Conservation (phyloP, 176 grass and related monocot species). For the Paspalum notatum region DNA sequence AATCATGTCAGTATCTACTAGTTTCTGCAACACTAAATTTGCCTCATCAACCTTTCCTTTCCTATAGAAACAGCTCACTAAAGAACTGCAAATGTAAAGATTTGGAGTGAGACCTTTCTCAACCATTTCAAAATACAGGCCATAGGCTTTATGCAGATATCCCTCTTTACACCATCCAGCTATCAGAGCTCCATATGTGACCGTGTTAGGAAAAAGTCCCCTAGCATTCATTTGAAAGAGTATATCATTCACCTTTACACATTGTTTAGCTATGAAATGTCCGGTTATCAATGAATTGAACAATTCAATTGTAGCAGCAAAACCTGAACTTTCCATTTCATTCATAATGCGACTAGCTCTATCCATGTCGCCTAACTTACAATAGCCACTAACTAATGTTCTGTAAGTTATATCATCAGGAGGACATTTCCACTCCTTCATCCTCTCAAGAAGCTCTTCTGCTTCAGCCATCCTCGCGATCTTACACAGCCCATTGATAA, state of each 20-base stretch:
- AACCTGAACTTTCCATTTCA: conserved; percentile 68
- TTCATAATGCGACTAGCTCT: conserved; percentile 56
- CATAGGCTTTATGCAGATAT: conserved; percentile 68
- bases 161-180: conserved; percentile 88
- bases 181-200: conserved; percentile 87
- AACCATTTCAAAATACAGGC: conserved; percentile 78
- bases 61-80: conserved; percentile 82
- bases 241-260: conserved; percentile 57
- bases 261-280: conserved; percentile 60
- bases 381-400: conserved; percentile 77
- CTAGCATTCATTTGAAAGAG: conserved; percentile 57
- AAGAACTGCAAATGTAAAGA: conserved; percentile 66
- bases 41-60: conserved; percentile 86
- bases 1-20: conserved; percentile 66
- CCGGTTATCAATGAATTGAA: conserved; percentile 93
- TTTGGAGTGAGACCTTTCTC: conserved; percentile 74
- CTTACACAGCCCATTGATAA: conserved; percentile 87
- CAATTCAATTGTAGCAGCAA: conserved; percentile 81
- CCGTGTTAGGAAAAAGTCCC: conserved; percentile 64
- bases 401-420: conserved; percentile 83
- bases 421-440: conserved; percentile 63
- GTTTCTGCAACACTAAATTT: conserved; percentile 73
- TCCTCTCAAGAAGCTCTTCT: conserved; percentile 61
- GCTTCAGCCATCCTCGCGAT: conserved; percentile 66
- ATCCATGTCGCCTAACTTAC: conserved; percentile 70